Evolutionary conservation across 768 basidiomycete genomes (phyloP).

Genomic region (Leccinum sublutescens): DNA sequence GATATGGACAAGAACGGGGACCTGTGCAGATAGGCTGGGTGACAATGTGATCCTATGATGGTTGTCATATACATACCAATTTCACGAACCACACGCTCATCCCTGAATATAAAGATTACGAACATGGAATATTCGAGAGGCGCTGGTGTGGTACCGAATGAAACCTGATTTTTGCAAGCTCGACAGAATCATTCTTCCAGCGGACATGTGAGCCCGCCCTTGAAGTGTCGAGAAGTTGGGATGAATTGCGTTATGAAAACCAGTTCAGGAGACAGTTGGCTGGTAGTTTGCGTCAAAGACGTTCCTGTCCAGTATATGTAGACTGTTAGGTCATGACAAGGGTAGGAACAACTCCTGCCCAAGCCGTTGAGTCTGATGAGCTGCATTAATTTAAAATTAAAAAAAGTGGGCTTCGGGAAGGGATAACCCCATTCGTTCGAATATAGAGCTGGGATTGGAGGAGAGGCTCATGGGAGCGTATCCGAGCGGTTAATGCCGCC

Average conservation of each 20-base stretch:
- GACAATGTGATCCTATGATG: no score
- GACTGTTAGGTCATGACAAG: neutral
- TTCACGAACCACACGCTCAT: neutral
- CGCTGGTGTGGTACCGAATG: no score
- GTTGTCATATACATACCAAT: neutral
- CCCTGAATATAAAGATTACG: neutral
- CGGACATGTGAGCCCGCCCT: no score
- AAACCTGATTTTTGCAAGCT: no score
- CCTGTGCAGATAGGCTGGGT: neutral
- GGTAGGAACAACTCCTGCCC: neutral
- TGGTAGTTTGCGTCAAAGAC: neutral
- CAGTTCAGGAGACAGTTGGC: neutral
- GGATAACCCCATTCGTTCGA: neutral
- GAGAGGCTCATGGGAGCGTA: neutral
- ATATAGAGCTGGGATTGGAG: neutral
- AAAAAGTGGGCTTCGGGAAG: neutral
- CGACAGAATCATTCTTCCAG: no score
- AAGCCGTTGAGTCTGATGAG: neutral
- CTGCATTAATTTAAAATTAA: neutral
- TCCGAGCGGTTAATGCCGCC: neutral
- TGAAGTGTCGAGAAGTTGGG: neutral
- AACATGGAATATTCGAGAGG: neutral
- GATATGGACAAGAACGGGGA: no score
- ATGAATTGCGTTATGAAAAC: neutral
- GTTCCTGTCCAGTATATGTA: neutral